Evolutionary conservation across 2,329 filamentous ascomycete species (phyloP).

Genomic region (Mycocentrospora acerina): DNA sequence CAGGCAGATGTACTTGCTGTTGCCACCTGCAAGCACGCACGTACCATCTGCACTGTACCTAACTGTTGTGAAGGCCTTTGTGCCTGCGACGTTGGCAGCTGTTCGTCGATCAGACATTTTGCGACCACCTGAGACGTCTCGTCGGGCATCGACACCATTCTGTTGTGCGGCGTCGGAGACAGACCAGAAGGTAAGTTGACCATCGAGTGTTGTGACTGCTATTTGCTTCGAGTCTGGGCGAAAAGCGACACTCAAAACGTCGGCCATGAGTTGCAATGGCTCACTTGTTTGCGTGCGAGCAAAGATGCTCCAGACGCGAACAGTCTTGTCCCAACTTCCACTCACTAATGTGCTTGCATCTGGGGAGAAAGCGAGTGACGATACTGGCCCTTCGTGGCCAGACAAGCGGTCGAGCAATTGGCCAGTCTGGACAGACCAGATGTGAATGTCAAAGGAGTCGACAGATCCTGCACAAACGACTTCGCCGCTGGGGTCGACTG

Average conservation of each 20-base stretch:
- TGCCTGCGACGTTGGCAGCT: constrained; percentile 85
- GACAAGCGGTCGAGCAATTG: constrained; percentile 88
- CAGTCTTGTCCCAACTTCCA: constrained; percentile 95
- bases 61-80: constrained; percentile 86
- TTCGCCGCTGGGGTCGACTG: constrained; percentile 96
- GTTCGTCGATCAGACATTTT: constrained; percentile 85
- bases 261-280: constrained; percentile 86
- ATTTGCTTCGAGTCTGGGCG: constrained; percentile 89
- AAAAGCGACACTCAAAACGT: constrained; percentile 83
- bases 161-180: constrained; percentile 85
- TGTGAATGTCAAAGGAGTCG: constrained; percentile 95
- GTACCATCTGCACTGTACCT: constrained; percentile 90
- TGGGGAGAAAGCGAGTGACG: constrained; percentile 82
- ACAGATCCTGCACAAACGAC: constrained; percentile 93
- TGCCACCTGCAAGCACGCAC: constrained; percentile 86
- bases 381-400: constrained; percentile 92
- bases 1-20: constrained; percentile 97
- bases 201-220: constrained; percentile 88
- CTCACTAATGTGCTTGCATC: constrained; percentile 82
- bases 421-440: constrained; percentile 98
- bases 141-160: constrained; percentile 80
- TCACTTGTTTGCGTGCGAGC: constrained; percentile 92
- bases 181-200: constrained; percentile 93
- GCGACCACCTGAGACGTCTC: constrained; percentile 90
- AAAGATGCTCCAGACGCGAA: constrained; percentile 95